Evolutionary conservation across 805 yeast genomes (phyloP).

Genomic region (Pichia phayaonensis): DNA sequence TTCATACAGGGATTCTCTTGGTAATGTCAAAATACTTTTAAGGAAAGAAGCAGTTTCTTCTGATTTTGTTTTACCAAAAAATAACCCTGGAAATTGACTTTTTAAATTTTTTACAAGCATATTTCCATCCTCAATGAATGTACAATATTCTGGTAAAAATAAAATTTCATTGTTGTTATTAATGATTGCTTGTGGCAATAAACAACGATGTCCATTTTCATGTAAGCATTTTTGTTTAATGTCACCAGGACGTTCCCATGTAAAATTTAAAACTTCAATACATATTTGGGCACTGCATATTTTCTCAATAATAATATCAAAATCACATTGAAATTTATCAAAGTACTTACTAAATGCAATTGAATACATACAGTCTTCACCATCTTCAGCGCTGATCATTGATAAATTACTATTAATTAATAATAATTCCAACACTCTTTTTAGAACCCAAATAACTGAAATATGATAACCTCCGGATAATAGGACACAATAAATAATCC

Average conservation of each 20-base stretch:
- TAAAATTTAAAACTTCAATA: neutral
- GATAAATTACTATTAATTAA: slow-evolving; percentile 5
- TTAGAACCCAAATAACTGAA: slow-evolving; percentile 10
- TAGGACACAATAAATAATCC: slow-evolving; percentile 9
- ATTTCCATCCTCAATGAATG: neutral
- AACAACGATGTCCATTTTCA: neutral
- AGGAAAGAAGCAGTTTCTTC: neutral
- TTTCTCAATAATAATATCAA: neutral
- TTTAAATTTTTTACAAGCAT: slow-evolving; percentile 1
- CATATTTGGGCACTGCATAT: neutral
- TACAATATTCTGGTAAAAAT: slow-evolving; percentile 7
- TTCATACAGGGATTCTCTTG: slow-evolving; percentile 2
- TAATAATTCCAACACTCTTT: slow-evolving; percentile 8
- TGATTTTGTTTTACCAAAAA: neutral
- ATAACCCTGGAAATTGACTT: neutral
- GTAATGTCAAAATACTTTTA: slow-evolving; percentile 7
- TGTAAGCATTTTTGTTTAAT: neutral
- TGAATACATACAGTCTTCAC: neutral
- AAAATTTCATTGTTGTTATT: neutral
- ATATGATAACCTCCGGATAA: slow-evolving; percentile 15
- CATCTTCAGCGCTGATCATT: slow-evolving; percentile 13
- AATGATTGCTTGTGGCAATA: slow-evolving; percentile 8
- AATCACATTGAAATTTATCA: neutral
- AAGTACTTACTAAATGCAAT: neutral
- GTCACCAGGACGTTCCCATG: neutral